A percentile compares a stretch with the other conserved stretches of the same genome.
These are phyloP conservation scores for Thraustochytrium striatum DNA, from an alignment of 352 stramenopile genomes.

Conservation along the genomic window DNA sequence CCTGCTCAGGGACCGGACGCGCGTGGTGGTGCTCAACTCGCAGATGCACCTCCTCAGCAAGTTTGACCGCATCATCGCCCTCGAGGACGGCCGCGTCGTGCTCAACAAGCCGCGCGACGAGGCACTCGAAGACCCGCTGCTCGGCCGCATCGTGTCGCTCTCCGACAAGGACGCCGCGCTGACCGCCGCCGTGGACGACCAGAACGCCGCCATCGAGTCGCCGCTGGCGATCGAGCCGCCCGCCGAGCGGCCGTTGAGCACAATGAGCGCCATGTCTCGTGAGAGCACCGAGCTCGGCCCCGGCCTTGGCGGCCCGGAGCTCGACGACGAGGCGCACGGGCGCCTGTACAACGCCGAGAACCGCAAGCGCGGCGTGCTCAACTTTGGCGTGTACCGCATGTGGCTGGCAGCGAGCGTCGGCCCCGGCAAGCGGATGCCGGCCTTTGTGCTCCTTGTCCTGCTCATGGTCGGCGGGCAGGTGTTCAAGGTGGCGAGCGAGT, in stretches of 20 bases:
- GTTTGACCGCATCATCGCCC: conserved; percentile 71
- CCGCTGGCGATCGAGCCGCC: neutral
- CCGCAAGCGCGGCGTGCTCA: neutral
- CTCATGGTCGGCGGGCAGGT: neutral
- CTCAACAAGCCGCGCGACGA: conserved; percentile 62
- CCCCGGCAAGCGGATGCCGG: neutral
- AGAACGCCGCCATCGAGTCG: neutral
- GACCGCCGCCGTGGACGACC: neutral
- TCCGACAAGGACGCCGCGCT: neutral
- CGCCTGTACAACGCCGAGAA: neutral
- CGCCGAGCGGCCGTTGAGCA: neutral
- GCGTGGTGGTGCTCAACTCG: neutral
- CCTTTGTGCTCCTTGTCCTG: neutral
- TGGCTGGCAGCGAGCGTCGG: neutral
- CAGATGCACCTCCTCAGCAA: conserved; percentile 58
- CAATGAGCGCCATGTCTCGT: neutral
- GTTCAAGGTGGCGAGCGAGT: neutral
- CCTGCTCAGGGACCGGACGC: neutral
- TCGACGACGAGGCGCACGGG: too few relatives aligned
- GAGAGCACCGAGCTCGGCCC: too few relatives aligned
- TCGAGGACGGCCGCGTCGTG: conserved; percentile 62
- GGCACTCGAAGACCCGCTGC: neutral
- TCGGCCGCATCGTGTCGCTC: neutral
- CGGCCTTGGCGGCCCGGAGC: too few relatives aligned
- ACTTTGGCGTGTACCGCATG: neutral